Evolutionary conservation across 257 asterid species (phyloP).

Genomic region (Solanum corneliomulleri): DNA sequence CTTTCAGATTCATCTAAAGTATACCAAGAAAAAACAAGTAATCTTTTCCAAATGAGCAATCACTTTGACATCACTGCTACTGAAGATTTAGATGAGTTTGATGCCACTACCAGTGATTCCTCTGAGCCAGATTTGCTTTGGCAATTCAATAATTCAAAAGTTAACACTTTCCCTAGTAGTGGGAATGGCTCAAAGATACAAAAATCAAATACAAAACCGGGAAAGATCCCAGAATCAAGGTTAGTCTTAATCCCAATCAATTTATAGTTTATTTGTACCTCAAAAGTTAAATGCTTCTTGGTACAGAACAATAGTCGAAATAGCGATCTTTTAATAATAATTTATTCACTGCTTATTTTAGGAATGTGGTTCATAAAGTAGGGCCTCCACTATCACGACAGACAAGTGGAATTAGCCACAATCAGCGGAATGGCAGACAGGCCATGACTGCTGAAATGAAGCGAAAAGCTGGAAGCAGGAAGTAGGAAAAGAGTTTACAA

Average conservation of each 20-base stretch:
- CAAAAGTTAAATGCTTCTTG: not conserved
- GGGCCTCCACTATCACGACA: constrained; percentile 61
- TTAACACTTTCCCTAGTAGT: constrained; percentile 29
- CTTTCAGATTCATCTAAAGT: constrained; percentile 36
- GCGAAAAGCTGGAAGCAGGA: constrained; percentile 56
- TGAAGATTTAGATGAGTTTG: constrained; percentile 72
- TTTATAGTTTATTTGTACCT: not conserved
- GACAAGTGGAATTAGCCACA: constrained; percentile 31
- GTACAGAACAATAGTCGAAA: not conserved
- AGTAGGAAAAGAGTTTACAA: constrained; percentile 18
- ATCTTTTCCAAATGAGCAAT: constrained; percentile 25
- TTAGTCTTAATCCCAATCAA: constrained; percentile 5
- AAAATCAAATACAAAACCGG: constrained; percentile 31
- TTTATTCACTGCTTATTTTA: constrained; percentile 10
- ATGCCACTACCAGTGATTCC: constrained; percentile 77
- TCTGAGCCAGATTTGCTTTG: constrained; percentile 87
- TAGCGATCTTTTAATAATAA: not conserved
- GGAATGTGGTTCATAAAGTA: constrained; percentile 53
- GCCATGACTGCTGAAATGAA: constrained; percentile 32
- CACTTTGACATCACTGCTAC: constrained; percentile 28
- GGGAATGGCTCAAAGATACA: constrained; percentile 44
- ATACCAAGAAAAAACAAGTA: constrained; percentile 31
- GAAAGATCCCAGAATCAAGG: constrained; percentile 64
- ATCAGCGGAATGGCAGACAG: constrained; percentile 43
- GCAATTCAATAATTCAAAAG: constrained; percentile 65